phyloP scores from a whole-genome alignment of 139 green algal genomes.

The Micractinium sp. region DNA sequence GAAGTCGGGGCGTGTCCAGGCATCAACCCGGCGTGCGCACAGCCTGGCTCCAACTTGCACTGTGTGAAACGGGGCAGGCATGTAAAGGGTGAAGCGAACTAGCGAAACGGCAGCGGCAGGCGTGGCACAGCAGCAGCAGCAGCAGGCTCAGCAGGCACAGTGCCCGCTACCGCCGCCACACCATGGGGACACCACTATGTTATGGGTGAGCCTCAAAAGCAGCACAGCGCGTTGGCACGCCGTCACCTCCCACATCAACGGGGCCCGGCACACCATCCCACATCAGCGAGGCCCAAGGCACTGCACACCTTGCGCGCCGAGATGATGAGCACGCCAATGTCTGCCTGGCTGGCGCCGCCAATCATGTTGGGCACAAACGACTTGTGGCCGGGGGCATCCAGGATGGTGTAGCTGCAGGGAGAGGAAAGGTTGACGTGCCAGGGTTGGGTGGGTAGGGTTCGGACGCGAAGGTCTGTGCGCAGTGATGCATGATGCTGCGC shows the following conservation, averaged over 20 bases:
- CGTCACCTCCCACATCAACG: background rate
- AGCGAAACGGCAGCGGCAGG: background rate
- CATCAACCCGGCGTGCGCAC: too few relatives aligned
- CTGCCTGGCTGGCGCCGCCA: slow-evolving; percentile 82
- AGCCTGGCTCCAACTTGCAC: too few relatives aligned
- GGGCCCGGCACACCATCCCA: background rate
- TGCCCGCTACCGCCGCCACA: background rate
- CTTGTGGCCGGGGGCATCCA: slow-evolving; percentile 98
- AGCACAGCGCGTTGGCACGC: background rate
- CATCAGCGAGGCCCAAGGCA: too few relatives aligned
- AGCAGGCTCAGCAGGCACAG: background rate
- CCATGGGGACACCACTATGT: too few relatives aligned
- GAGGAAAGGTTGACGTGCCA: background rate
- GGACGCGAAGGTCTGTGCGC: too few relatives aligned
- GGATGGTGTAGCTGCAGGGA: slow-evolving; percentile 79
- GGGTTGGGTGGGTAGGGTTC: background rate
- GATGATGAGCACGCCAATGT: slow-evolving; percentile 92
- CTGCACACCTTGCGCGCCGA: slow-evolving; percentile 83
- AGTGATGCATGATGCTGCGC: too few relatives aligned
- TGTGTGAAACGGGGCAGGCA: too few relatives aligned
- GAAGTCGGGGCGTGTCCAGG: too few relatives aligned
- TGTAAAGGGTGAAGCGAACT: background rate
- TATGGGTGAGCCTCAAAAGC: too few relatives aligned
- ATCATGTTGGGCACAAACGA: slow-evolving; percentile 99
- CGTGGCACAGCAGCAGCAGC: background rate